These are phyloP conservation scores for Colletotrichum theobromicola DNA, from an alignment of 2,329 filamentous ascomycete species.

Conservation along the genomic window DNA sequence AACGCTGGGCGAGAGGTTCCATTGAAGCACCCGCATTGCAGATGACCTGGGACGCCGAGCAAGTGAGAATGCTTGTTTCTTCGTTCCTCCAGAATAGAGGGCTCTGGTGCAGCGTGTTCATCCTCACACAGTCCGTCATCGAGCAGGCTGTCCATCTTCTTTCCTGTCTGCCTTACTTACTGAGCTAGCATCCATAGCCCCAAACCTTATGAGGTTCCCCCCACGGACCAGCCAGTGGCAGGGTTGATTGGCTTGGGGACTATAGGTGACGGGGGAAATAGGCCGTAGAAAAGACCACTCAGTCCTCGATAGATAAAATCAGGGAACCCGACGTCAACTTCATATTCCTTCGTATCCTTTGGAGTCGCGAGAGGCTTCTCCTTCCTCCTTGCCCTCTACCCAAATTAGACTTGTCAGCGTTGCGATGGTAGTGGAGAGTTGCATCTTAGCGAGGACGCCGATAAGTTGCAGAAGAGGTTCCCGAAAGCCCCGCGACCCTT, in stretches of 20 bases:
- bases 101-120: neutral
- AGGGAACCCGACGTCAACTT: neutral
- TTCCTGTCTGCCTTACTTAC: neutral
- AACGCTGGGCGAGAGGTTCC: neutral
- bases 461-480: neutral
- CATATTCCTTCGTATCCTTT: neutral
- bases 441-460: neutral
- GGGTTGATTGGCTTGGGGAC: neutral
- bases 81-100: neutral
- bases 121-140: neutral
- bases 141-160: neutral
- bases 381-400: neutral
- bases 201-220: neutral
- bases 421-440: neutral
- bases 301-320: neutral
- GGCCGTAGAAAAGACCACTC: neutral
- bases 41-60: neutral
- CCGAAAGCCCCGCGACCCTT: neutral
- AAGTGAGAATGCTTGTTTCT: neutral
- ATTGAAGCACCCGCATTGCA: neutral
- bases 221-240: neutral
- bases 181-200: neutral
- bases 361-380: neutral
- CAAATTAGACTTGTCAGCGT: neutral
- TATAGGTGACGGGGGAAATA: neutral